These are phyloP conservation scores for Pelargonium myrrhifolium DNA, from an alignment of 441 rosid species.

Conservation along the genomic window DNA sequence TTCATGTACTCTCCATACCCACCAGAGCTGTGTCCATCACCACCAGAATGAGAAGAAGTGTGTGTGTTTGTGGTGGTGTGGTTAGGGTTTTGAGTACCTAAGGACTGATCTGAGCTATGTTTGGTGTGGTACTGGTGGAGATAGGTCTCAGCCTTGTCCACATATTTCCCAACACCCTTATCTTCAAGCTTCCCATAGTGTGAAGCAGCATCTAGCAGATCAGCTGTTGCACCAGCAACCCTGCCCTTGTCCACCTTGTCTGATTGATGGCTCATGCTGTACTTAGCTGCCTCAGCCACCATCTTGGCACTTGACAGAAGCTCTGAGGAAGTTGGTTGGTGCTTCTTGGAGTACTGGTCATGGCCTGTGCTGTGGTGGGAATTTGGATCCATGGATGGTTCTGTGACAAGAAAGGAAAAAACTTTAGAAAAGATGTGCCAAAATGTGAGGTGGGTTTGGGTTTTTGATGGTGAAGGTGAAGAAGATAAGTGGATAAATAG, in stretches of 20 bases:
- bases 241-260: conserved; percentile 41
- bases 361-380: conserved; percentile 7
- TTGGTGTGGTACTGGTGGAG: conserved; percentile 42
- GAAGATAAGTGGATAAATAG: not conserved
- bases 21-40: conserved; percentile 14
- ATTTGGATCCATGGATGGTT: conserved; percentile 14
- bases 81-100: not conserved
- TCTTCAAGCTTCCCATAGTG: conserved; percentile 56
- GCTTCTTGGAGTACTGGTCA: conserved; percentile 12
- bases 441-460: not conserved
- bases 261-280: conserved; percentile 30
- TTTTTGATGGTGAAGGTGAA: not conserved
- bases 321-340: conserved; percentile 36
- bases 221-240: conserved; percentile 51
- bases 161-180: conserved; percentile 42
- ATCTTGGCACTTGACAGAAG: conserved; percentile 55
- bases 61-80: conserved; percentile 1
- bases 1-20: conserved; percentile 41
- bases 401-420: not conserved
- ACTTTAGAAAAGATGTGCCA: not conserved
- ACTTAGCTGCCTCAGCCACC: conserved; percentile 51
- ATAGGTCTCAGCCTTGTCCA: conserved; percentile 55
- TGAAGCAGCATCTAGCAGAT: conserved; percentile 50
- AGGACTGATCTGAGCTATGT: conserved; percentile 13
- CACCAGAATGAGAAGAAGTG: conserved; percentile 6